Evolutionary conservation across 352 stramenopile species (phyloP).

Genomic region (Globisporangium takayamanum): DNA sequence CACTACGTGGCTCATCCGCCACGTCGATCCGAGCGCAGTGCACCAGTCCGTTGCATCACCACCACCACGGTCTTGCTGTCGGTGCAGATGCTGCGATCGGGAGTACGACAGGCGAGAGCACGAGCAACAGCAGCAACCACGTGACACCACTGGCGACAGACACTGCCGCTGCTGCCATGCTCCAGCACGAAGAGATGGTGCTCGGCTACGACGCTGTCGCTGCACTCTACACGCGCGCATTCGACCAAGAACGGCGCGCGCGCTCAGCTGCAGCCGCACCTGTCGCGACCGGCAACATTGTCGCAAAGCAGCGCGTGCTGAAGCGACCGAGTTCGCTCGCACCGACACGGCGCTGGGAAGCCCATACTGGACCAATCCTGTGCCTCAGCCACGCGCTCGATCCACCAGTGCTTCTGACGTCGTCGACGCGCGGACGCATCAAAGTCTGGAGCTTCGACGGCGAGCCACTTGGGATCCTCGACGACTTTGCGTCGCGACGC

Average conservation of each 20-base stretch:
- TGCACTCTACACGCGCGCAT: conserved; percentile 37
- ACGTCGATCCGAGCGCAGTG: background rate
- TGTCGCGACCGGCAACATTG: background rate
- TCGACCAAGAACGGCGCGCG: conserved; percentile 1
- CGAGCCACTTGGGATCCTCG: conserved; percentile 36
- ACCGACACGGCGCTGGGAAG: conserved; percentile 27
- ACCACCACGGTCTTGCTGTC: conserved; percentile 6
- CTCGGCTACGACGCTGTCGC: conserved; percentile 46
- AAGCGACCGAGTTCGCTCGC: background rate
- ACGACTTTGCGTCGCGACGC: conserved; percentile 61
- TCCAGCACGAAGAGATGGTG: conserved; percentile 54
- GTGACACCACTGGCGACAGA: background rate
- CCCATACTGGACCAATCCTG: conserved; percentile 29
- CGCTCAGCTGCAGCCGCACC: background rate
- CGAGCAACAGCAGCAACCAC: background rate
- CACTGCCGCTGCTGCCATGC: conserved; percentile 6
- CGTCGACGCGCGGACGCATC: conserved; percentile 43
- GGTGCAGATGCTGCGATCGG: background rate
- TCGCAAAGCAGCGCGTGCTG: background rate
- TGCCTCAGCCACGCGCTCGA: conserved; percentile 33
- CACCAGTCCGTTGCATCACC: background rate
- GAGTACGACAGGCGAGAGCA: background rate
- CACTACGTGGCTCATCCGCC: conserved; percentile 27
- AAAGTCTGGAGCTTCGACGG: conserved; percentile 51
- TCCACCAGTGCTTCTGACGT: conserved; percentile 39